phyloP scores from a whole-genome alignment of 176 grass and related monocot species.

The Chrysopogon serrulatus region DNA sequence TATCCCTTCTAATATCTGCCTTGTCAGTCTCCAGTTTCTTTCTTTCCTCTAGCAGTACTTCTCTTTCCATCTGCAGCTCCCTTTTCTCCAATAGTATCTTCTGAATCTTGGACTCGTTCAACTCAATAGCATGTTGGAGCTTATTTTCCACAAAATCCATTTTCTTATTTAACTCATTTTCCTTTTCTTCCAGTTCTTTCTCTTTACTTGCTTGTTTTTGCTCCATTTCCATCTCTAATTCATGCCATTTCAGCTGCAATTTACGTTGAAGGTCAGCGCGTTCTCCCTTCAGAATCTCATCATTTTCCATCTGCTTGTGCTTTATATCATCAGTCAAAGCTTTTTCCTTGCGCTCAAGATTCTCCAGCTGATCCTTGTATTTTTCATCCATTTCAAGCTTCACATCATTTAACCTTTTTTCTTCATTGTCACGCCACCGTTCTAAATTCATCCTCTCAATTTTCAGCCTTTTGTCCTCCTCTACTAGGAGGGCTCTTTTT shows the following conservation, averaged over 20 bases:
- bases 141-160: slow-evolving; percentile 58
- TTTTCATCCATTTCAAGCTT: slow-evolving; percentile 46
- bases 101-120: slow-evolving; percentile 67
- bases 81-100: slow-evolving; percentile 63
- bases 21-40: slow-evolving; percentile 67
- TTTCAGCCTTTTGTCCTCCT: slow-evolving; percentile 52
- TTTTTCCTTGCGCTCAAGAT: slow-evolving; percentile 56
- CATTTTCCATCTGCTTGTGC: slow-evolving; percentile 46
- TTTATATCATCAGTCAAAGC: slow-evolving; percentile 52
- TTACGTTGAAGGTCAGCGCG: slow-evolving; percentile 56
- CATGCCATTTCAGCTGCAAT: slow-evolving; percentile 56
- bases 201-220: slow-evolving; percentile 62
- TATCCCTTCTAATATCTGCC: slow-evolving; percentile 77
- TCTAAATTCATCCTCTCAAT: slow-evolving; percentile 71
- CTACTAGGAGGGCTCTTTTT: slow-evolving; percentile 55
- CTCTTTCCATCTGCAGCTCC: slow-evolving; percentile 52
- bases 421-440: slow-evolving; percentile 61
- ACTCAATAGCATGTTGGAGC: slow-evolving; percentile 49
- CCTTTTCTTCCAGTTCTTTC: slow-evolving; percentile 61
- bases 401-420: slow-evolving; percentile 57
- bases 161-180: slow-evolving; percentile 62
- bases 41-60: slow-evolving; percentile 44
- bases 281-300: slow-evolving; percentile 66
- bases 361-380: slow-evolving; percentile 43
- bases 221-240: slow-evolving; percentile 80